Percentiles rank a stretch among this genome's conserved stretches.
These are phyloP conservation scores for Phytophthora pini DNA, from an alignment of 352 stramenopile species.

Conservation along the genomic window DNA sequence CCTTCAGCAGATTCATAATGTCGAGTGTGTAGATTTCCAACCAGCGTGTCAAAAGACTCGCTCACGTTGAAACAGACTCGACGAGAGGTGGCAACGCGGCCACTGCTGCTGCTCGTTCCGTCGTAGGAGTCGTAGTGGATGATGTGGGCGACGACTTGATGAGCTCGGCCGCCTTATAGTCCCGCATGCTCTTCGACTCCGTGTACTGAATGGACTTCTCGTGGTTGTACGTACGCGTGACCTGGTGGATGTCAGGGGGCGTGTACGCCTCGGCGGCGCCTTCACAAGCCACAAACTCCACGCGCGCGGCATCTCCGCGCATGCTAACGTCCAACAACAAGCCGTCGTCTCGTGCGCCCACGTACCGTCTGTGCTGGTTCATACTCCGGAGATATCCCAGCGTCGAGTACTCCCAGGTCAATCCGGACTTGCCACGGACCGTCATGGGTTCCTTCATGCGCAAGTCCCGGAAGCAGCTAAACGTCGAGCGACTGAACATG, in stretches of 20 bases:
- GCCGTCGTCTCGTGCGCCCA: slow-evolving; percentile 74
- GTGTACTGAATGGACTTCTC: slow-evolving; percentile 65
- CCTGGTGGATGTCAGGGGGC: slow-evolving; percentile 76
- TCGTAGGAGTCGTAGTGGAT: slow-evolving; percentile 30
- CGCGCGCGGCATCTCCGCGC: slow-evolving; percentile 75
- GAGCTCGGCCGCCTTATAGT: slow-evolving; percentile 67
- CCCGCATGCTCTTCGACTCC: slow-evolving; percentile 80
- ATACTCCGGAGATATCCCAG: slow-evolving; percentile 87
- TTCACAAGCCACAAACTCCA: slow-evolving; percentile 82
- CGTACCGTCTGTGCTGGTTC: slow-evolving; percentile 89
- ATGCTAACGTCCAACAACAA: slow-evolving; percentile 87
- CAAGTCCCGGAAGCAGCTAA: slow-evolving; percentile 86
- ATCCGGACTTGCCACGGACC: slow-evolving; percentile 66
- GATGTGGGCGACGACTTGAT: slow-evolving; percentile 45
- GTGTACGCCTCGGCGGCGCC: slow-evolving; percentile 39
- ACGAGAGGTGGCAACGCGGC: slow-evolving; percentile 23
- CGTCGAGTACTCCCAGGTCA: slow-evolving; percentile 86
- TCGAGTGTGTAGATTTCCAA: not conserved
- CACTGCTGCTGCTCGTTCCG: slow-evolving; percentile 28
- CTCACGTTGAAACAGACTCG: slow-evolving; percentile 19
- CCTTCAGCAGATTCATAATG: slow-evolving; percentile 13
- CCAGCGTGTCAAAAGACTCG: not conserved
- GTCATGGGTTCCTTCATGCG: slow-evolving; percentile 75
- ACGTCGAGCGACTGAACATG: slow-evolving; percentile 88
- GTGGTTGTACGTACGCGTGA: slow-evolving; percentile 82